A percentile compares a stretch with the other conserved stretches of the same genome.
Evolutionary conservation across 1,284 basidiomycete genomes (phyloP).

Genomic region (Cutaneotrichosporon sp.): DNA sequence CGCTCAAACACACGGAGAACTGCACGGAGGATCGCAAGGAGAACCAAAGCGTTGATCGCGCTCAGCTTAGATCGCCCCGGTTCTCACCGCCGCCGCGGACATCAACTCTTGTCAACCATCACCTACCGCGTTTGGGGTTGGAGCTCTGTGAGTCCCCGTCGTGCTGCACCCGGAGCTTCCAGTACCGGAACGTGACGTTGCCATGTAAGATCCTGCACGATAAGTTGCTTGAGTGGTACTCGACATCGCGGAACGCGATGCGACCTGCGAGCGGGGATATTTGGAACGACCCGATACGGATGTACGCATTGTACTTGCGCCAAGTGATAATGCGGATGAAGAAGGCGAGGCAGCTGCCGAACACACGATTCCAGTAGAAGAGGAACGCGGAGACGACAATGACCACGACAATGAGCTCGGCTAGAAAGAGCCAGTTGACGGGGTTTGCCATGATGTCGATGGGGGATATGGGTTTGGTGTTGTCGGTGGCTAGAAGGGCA

Average conservation of each 20-base stretch:
- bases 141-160: slow-evolving; percentile 45
- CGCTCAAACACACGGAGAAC: too few relatives aligned
- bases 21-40: too few relatives aligned
- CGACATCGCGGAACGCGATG: slow-evolving; percentile 75
- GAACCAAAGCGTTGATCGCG: too few relatives aligned
- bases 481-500: too few relatives aligned
- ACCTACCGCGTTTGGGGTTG: slow-evolving; percentile 35
- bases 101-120: too few relatives aligned
- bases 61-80: background rate
- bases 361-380: slow-evolving; percentile 83
- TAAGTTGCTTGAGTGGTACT: slow-evolving; percentile 85
- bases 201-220: slow-evolving; percentile 74
- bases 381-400: slow-evolving; percentile 64
- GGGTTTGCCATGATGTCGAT: slow-evolving; percentile 10
- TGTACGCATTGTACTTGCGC: slow-evolving; percentile 43
- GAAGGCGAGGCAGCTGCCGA: slow-evolving; percentile 59
- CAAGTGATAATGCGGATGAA: slow-evolving; percentile 44
- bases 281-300: slow-evolving; percentile 64
- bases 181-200: slow-evolving; percentile 84
- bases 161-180: slow-evolving; percentile 67
- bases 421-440: slow-evolving; percentile 56
- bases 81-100: background rate
- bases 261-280: slow-evolving; percentile 81
- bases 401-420: slow-evolving; percentile 66
- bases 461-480: background rate